phyloP scores from a whole-genome alignment of 768 basidiomycete genomes.

The Antrodiella citrinella region DNA sequence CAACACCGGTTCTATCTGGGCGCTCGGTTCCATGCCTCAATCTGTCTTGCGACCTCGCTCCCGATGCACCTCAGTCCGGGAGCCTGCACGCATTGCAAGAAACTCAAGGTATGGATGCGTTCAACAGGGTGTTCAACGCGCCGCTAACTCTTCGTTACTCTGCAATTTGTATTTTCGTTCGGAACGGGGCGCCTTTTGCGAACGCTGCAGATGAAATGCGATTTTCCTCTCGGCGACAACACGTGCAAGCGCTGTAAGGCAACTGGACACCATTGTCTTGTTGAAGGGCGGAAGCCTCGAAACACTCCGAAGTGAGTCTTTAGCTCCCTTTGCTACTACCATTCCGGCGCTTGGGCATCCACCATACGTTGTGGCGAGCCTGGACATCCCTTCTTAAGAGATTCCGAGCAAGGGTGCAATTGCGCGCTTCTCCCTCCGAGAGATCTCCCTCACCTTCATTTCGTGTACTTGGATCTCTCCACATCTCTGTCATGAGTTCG shows the following conservation, averaged over 20 bases:
- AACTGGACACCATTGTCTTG: conserved; percentile 70
- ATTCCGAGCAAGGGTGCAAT: neutral
- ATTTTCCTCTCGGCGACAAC: conserved; percentile 62
- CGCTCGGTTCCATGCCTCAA: too few species aligned
- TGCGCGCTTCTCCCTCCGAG: neutral
- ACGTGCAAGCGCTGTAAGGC: conserved; percentile 74
- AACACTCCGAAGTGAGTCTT: conserved; percentile 73
- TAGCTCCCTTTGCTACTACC: conserved; percentile 6
- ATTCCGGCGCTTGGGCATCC: conserved; percentile 3
- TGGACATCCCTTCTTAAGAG: neutral
- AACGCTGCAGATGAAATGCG: conserved; percentile 70
- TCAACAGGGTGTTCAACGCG: neutral
- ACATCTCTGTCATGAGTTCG: neutral
- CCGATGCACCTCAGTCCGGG: conserved; percentile 45
- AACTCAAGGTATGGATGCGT: conserved; percentile 59
- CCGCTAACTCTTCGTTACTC: conserved; percentile 3
- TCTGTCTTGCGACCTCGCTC: too few species aligned
- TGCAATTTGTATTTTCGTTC: neutral
- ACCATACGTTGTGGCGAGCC: neutral
- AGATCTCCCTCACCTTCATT: neutral
- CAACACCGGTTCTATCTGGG: conserved; percentile 1
- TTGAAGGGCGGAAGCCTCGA: conserved; percentile 74
- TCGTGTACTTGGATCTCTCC: neutral
- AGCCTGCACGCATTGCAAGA: conserved; percentile 82
- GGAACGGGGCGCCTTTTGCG: neutral